Conservation (phyloP, 2,329 filamentous ascomycete species). For the Fusarium multiceps region DNA sequence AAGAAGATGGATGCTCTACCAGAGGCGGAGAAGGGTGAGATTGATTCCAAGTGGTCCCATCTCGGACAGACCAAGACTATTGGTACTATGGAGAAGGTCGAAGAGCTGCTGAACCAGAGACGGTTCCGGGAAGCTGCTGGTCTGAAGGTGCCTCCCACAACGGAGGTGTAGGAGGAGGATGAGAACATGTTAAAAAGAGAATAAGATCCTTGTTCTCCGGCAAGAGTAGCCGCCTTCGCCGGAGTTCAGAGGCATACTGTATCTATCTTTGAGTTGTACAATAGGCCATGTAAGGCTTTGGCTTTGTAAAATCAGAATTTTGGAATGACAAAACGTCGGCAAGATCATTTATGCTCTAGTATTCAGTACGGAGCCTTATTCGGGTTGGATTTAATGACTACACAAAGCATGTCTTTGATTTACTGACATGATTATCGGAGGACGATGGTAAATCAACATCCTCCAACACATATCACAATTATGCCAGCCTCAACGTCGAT, state of each 20-base stretch:
- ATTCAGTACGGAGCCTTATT: not conserved
- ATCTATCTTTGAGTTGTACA: slow-evolving; percentile 44
- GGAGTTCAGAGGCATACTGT: slow-evolving; percentile 12
- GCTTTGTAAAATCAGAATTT: slow-evolving; percentile 38
- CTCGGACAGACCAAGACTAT: slow-evolving; percentile 64
- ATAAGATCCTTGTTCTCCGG: not conserved
- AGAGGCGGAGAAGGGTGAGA: slow-evolving; percentile 45
- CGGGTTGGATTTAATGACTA: not conserved
- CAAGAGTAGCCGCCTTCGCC: slow-evolving; percentile 23
- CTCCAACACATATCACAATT: not conserved
- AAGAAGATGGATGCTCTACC: slow-evolving; percentile 42
- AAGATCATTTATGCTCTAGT: not conserved
- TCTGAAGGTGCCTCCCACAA: slow-evolving; percentile 44
- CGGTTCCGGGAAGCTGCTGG: slow-evolving; percentile 56
- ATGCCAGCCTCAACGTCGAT: not conserved
- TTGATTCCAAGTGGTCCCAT: slow-evolving; percentile 65
- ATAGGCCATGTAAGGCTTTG: slow-evolving; percentile 39
- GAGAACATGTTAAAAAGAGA: not conserved
- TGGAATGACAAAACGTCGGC: slow-evolving; percentile 16
- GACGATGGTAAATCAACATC: too few species aligned
- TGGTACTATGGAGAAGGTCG: slow-evolving; percentile 65
- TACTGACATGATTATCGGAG: not conserved
- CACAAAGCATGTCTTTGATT: not conserved
- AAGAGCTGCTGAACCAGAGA: slow-evolving; percentile 66
- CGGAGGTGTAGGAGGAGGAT: slow-evolving; percentile 16